Conservation (phyloP, 176 grass and related monocot species). For the Alopecurus myosuroides region DNA sequence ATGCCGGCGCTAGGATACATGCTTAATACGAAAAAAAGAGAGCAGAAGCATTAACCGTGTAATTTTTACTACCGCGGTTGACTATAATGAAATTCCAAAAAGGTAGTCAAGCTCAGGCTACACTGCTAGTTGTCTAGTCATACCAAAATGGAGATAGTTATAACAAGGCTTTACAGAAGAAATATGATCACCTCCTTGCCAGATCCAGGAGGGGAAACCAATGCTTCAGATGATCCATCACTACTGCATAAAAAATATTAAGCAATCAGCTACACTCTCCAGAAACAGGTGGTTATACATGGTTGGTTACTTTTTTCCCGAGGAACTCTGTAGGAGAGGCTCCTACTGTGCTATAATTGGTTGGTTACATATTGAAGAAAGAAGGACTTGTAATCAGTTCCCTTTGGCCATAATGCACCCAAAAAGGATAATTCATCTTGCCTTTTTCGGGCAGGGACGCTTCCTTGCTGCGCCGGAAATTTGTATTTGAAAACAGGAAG, state of each 20-base stretch:
- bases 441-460: constrained; percentile 45
- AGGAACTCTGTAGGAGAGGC: background rate
- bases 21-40: background rate
- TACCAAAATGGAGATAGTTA: constrained; percentile 9
- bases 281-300: background rate
- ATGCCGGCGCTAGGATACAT: background rate
- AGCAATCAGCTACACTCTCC: constrained; percentile 17
- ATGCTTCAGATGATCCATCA: constrained; percentile 44
- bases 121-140: background rate
- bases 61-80: background rate
- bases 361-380: background rate
- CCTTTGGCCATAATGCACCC: background rate
- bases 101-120: background rate
- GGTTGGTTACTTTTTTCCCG: background rate
- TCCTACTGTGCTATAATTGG: background rate
- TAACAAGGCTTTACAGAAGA: background rate
- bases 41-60: background rate
- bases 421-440: constrained; percentile 32
- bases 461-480: constrained; percentile 30
- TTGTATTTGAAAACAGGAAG: constrained; percentile 94
- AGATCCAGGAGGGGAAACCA: constrained; percentile 31
- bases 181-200: constrained; percentile 53
- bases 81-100: background rate
- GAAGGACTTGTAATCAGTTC: background rate
- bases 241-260: constrained; percentile 29